A percentile compares a stretch with the other conserved stretches of the same genome.
Conservation (phyloP, 1,139 yeast genomes). For the Yamadazyma mexicana region DNA sequence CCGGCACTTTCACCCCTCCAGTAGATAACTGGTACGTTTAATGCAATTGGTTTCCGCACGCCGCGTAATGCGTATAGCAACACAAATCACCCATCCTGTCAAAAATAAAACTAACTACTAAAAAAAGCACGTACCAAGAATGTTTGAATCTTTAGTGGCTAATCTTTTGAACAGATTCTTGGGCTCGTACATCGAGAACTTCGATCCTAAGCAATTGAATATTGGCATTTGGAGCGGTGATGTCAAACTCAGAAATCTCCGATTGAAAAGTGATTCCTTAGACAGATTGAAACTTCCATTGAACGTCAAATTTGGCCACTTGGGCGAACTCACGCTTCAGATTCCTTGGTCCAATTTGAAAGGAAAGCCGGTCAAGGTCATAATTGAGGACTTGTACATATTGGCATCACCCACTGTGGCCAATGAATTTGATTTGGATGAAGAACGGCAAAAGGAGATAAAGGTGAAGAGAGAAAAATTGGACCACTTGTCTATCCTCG, state of each 20-base stretch:
- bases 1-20: too few relatives aligned
- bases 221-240: conserved; percentile 99
- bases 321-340: conserved; percentile 85
- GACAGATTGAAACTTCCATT: conserved; percentile 85
- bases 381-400: conserved; percentile 85
- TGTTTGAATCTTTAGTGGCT: conserved; percentile 62
- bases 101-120: background rate
- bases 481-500: conserved; percentile 64
- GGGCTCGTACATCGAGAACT: conserved; percentile 85
- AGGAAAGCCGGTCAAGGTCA: conserved; percentile 86
- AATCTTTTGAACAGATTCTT: conserved; percentile 52
- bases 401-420: conserved; percentile 71
- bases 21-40: too few relatives aligned
- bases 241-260: conserved; percentile 76
- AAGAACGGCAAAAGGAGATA: conserved; percentile 64
- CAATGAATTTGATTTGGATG: conserved; percentile 59
- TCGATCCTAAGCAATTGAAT: conserved; percentile 90
- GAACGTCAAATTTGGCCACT: conserved; percentile 86
- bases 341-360: conserved; percentile 97
- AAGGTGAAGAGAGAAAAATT: conserved; percentile 66
- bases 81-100: background rate
- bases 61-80: too few relatives aligned
- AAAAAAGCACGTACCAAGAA: conserved; percentile 16
- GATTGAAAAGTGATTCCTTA: conserved; percentile 77
- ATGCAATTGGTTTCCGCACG: too few relatives aligned